Conservation (phyloP, 495 filamentous ascomycete species). For the Aspergillus indologenus region DNA sequence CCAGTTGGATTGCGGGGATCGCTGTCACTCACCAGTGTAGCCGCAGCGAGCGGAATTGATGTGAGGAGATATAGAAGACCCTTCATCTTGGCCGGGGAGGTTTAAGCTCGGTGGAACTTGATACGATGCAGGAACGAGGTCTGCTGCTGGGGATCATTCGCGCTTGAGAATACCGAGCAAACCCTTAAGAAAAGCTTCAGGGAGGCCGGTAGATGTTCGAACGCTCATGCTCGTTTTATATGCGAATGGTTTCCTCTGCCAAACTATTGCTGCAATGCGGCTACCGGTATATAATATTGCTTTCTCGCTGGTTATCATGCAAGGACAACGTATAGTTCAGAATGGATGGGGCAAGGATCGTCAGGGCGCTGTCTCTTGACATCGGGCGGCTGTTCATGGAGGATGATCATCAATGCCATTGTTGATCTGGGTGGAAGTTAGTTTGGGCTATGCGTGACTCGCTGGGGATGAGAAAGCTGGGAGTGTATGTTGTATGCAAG, state of each 20-base stretch:
- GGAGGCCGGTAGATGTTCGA: too few species aligned
- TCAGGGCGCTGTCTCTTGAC: neutral
- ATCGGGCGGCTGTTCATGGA: neutral
- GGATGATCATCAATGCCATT: neutral
- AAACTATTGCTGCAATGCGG: neutral
- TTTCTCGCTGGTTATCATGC: neutral
- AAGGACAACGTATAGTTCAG: neutral
- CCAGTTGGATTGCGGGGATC: neutral
- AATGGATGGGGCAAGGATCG: neutral
- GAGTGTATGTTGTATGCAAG: too few species aligned
- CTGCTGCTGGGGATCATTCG: too few species aligned
- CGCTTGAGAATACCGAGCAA: too few species aligned
- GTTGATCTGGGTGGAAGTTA: too few species aligned
- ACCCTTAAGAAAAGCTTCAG: too few species aligned
- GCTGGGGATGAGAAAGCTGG: too few species aligned
- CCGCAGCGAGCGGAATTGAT: neutral
- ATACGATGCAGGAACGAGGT: too few species aligned
- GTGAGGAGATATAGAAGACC: neutral
- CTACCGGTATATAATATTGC: too few species aligned
- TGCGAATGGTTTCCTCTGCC: neutral
- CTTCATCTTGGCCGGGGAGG: neutral
- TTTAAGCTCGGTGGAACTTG: too few species aligned
- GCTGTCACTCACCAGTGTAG: neutral
- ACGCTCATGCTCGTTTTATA: too few species aligned
- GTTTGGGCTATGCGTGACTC: too few species aligned